Percentiles rank a stretch among this genome's conserved stretches.
Evolutionary conservation across 2,329 filamentous ascomycete genomes (phyloP).

Genomic region (Colletotrichum lentis): DNA sequence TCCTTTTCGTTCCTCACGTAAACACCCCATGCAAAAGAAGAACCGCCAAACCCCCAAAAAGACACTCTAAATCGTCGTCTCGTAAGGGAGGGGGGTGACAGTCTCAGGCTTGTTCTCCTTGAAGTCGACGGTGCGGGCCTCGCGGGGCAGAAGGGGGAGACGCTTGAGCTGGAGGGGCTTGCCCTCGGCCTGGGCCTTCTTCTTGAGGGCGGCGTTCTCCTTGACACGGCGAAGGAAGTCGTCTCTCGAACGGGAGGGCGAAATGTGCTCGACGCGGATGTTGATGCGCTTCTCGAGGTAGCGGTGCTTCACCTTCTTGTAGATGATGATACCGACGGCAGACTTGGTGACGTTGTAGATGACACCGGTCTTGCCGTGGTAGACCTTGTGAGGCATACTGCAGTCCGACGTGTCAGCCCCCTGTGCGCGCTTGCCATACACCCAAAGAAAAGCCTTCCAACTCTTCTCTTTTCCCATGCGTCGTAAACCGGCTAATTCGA

Average conservation of each 20-base stretch:
- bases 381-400: conserved; percentile 99
- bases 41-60: conserved; percentile 36
- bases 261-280: conserved; percentile 97
- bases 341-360: conserved; percentile 99
- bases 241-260: conserved; percentile 92
- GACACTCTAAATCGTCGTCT: conserved; percentile 88
- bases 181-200: conserved; percentile 90
- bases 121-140: conserved; percentile 79
- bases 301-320: conserved; percentile 99
- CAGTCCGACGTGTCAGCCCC: conserved; percentile 47
- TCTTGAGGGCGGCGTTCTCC: conserved; percentile 91
- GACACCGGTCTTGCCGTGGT: conserved; percentile 98
- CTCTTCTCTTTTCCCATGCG: background rate
- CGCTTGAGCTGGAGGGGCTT: conserved; percentile 92
- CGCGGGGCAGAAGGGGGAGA: conserved; percentile 80
- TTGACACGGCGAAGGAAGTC: conserved; percentile 97
- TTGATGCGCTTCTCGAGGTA: conserved; percentile 99
- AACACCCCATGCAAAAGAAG: conserved; percentile 41
- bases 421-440: background rate
- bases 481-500: conserved; percentile 27
- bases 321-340: conserved; percentile 97
- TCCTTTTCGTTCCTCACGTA: conserved; percentile 40
- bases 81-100: conserved; percentile 90
- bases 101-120: conserved; percentile 90
- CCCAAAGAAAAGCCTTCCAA: background rate